Conservation (phyloP, 2,329 filamentous ascomycete species). For the Hypocrella siamensis region DNA sequence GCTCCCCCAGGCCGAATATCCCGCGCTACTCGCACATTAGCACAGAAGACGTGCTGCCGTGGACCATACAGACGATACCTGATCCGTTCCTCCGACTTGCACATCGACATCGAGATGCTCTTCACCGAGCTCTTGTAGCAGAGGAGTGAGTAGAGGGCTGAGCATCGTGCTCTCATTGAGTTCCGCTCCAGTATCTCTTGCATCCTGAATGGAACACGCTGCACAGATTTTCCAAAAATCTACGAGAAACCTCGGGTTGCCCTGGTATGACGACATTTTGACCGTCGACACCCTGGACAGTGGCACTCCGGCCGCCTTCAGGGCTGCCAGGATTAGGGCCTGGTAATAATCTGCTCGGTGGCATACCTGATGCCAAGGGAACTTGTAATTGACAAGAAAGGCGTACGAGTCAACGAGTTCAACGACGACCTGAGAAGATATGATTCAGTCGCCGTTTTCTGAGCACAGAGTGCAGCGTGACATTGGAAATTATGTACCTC, state of each 20-base stretch:
- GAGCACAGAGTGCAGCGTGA: too few relatives aligned
- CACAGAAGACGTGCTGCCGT: background rate
- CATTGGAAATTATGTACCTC: too few relatives aligned
- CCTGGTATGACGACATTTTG: constrained; percentile 1
- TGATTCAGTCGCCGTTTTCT: background rate
- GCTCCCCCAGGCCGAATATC: constrained; percentile 2
- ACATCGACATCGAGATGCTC: constrained; percentile 2
- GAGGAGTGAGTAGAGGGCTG: constrained; percentile 1
- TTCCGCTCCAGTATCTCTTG: constrained; percentile 1
- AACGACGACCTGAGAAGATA: background rate
- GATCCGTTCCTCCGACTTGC: constrained; percentile 1
- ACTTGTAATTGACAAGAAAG: constrained; percentile 2
- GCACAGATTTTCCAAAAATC: constrained; percentile 2
- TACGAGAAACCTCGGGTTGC: background rate
- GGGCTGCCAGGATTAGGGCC: background rate
- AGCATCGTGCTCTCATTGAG: constrained; percentile 1
- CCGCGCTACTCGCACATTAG: background rate
- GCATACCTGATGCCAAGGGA: constrained; percentile 1
- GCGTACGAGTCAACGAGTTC: constrained; percentile 1
- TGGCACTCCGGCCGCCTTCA: background rate
- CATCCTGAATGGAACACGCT: constrained; percentile 1
- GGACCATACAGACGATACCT: background rate
- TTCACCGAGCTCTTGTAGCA: constrained; percentile 1
- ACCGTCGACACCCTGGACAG: background rate
- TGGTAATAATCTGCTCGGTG: constrained; percentile 1